Conservation (phyloP, 2,329 filamentous ascomycete genomes). For the Epichloe aotearoae region DNA sequence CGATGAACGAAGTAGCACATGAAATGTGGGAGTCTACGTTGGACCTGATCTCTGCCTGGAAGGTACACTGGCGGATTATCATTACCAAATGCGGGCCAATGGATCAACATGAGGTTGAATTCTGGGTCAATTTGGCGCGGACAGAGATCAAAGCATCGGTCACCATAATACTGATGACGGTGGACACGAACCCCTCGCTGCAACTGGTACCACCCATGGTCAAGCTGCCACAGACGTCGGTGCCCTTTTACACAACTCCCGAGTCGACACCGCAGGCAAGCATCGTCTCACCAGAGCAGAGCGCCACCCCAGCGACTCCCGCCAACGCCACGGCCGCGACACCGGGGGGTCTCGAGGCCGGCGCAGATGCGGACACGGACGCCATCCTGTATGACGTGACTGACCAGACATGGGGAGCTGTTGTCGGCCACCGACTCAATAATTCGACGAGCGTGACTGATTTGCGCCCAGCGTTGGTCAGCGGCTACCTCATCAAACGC, state of each 20-base stretch:
- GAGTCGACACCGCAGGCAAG: conserved; percentile 52
- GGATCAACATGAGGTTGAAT: conserved; percentile 50
- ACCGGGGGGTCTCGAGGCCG: conserved; percentile 28
- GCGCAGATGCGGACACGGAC: conserved; percentile 35
- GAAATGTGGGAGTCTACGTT: conserved; percentile 71
- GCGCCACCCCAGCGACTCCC: conserved; percentile 37
- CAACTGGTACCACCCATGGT: conserved; percentile 45
- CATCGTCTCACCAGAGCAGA: conserved; percentile 48
- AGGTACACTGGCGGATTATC: conserved; percentile 65
- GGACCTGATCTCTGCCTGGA: conserved; percentile 56
- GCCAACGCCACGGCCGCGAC: conserved; percentile 30
- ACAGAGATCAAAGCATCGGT: conserved; percentile 37
- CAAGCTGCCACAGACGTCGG: conserved; percentile 32
- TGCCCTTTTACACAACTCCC: conserved; percentile 44
- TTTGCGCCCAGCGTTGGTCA: conserved; percentile 43
- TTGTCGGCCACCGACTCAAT: conserved; percentile 53
- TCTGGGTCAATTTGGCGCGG: conserved; percentile 41
- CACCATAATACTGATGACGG: conserved; percentile 46
- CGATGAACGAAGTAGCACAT: conserved; percentile 50
- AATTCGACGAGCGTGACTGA: conserved; percentile 44
- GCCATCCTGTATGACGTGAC: conserved; percentile 57
- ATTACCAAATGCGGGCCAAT: conserved; percentile 59
- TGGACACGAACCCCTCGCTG: conserved; percentile 51
- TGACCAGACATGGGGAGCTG: conserved; percentile 64
- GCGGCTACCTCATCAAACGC: conserved; percentile 54